Evolutionary conservation across 2,329 filamentous ascomycete species (phyloP).

Genomic region (Claviceps quebecensis): DNA sequence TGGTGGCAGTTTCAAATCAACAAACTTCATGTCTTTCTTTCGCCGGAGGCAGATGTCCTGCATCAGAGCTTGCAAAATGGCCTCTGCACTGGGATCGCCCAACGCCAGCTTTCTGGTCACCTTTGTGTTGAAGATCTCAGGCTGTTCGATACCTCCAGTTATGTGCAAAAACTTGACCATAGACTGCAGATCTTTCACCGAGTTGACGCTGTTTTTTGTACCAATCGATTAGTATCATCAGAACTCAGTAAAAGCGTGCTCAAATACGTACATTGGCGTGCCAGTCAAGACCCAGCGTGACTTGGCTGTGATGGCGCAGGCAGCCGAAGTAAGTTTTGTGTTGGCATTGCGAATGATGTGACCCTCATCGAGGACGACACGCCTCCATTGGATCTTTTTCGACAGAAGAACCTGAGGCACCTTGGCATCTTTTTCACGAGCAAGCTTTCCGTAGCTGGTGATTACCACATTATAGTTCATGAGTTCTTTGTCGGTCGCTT

Average conservation of each 20-base stretch:
- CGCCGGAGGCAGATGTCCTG: constrained; percentile 66
- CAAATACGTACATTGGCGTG: constrained; percentile 52
- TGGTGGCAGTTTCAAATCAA: constrained; percentile 65
- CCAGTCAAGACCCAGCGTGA: constrained; percentile 71
- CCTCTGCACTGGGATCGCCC: constrained; percentile 42
- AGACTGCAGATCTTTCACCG: constrained; percentile 66
- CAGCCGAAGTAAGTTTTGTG: constrained; percentile 58
- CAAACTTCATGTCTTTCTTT: constrained; percentile 77
- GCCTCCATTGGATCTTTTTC: constrained; percentile 49
- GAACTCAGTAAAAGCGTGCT: neutral
- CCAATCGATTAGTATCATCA: constrained; percentile 12
- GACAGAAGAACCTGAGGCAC: constrained; percentile 26
- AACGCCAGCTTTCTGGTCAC: constrained; percentile 48
- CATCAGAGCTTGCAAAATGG: constrained; percentile 64
- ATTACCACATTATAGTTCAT: constrained; percentile 61
- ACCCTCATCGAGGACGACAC: constrained; percentile 71
- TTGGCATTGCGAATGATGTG: constrained; percentile 68
- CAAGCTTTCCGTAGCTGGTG: constrained; percentile 70
- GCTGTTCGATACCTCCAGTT: constrained; percentile 58
- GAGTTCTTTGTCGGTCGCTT: constrained; percentile 43
- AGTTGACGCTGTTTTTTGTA: constrained; percentile 45
- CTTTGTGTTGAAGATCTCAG: constrained; percentile 55
- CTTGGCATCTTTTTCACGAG: constrained; percentile 43
- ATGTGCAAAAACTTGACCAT: constrained; percentile 65
- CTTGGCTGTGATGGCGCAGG: constrained; percentile 49